Percentiles rank a stretch among this genome's conserved stretches.
Conservation (phyloP, 495 filamentous ascomycete species). For the Penicillium cosmopolitanum region DNA sequence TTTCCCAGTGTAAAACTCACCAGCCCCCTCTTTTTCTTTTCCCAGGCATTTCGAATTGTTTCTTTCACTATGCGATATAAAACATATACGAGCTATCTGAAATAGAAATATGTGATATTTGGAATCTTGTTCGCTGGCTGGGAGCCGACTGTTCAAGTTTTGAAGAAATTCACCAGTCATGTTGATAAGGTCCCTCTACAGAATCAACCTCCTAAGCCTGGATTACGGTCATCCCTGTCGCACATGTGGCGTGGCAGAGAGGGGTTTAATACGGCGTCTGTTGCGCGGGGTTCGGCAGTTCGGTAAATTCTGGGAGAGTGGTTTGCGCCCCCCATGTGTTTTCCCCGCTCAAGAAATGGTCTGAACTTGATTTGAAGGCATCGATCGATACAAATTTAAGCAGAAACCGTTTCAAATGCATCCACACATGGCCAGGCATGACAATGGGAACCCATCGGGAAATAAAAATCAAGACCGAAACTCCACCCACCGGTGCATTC, state of each 20-base stretch:
- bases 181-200: too few relatives aligned
- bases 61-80: too few relatives aligned
- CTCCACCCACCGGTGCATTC: conserved; percentile 11
- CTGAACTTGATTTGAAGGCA: too few relatives aligned
- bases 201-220: too few relatives aligned
- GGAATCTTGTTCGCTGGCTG: too few relatives aligned
- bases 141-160: too few relatives aligned
- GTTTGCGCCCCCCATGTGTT: neutral
- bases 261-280: neutral
- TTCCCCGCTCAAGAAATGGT: neutral
- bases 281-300: conserved; percentile 2
- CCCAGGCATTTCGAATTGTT: too few relatives aligned
- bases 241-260: neutral
- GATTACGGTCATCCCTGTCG: too few relatives aligned
- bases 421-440: neutral
- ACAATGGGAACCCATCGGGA: conserved; percentile 7
- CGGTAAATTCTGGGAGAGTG: neutral
- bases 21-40: neutral
- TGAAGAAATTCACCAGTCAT: too few relatives aligned
- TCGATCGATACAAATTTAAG: neutral
- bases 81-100: too few relatives aligned
- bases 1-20: neutral
- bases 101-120: too few relatives aligned
- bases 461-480: conserved; percentile 6
- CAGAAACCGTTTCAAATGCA: neutral